These are phyloP conservation scores for Suhomyces emberorum DNA, from an alignment of 805 yeast species.

Conservation along the genomic window DNA sequence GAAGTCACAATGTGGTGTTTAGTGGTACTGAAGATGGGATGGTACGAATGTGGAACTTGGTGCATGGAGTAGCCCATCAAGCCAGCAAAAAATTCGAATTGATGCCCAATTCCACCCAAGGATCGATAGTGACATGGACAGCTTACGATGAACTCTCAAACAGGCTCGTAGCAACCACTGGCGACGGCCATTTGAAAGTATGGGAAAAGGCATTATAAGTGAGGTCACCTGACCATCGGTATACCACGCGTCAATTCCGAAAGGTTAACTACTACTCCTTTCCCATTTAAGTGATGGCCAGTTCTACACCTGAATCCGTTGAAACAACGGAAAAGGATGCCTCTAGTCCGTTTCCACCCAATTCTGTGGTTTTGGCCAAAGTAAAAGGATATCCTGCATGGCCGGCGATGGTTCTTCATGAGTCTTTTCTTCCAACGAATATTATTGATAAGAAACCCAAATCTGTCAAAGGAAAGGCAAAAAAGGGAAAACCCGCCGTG, in stretches of 20 bases:
- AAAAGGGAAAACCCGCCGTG: constrained; percentile 11
- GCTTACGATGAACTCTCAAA: constrained; percentile 8
- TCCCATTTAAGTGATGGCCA: too few species aligned
- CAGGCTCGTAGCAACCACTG: constrained; percentile 17
- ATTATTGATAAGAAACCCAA: constrained; percentile 53
- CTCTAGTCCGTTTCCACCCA: constrained; percentile 1
- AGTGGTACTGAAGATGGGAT: constrained; percentile 19
- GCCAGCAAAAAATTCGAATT: background rate
- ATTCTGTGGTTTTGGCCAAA: constrained; percentile 56
- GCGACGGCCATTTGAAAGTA: constrained; percentile 18
- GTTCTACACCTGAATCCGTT: too few species aligned
- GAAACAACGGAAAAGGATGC: too few species aligned
- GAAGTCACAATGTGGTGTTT: constrained; percentile 8
- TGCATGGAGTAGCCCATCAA: background rate
- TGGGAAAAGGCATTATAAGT: constrained; percentile 18
- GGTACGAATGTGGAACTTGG: constrained; percentile 14
- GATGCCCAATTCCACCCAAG: constrained; percentile 20
- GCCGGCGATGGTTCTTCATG: constrained; percentile 82
- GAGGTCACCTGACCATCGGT: too few species aligned
- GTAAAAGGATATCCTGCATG: constrained; percentile 86
- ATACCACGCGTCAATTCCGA: too few species aligned
- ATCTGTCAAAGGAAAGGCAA: constrained; percentile 9
- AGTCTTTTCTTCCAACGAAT: constrained; percentile 54
- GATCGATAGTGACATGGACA: constrained; percentile 2
- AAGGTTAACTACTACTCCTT: too few species aligned